phyloP scores from a whole-genome alignment of 306 rosid genomes.

The Prinsepia uniflora region DNA sequence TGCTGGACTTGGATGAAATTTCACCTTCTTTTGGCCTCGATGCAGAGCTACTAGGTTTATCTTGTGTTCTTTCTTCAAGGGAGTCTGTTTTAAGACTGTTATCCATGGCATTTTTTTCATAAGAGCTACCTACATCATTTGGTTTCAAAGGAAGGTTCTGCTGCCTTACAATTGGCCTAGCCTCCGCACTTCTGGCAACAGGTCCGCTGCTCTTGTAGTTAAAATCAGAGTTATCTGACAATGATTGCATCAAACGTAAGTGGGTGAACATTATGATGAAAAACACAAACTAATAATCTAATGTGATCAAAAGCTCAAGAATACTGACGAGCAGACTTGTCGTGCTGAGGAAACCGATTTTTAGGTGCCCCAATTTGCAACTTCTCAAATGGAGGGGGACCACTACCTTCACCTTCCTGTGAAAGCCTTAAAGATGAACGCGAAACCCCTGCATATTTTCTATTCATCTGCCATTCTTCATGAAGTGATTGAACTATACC shows the following conservation, averaged over 20 bases:
- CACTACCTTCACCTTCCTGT: conserved; percentile 53
- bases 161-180: conserved; percentile 35
- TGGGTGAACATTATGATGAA: conserved; percentile 5
- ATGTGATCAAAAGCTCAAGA: background rate
- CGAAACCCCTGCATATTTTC: conserved; percentile 73
- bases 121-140: conserved; percentile 14
- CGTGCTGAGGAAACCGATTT: conserved; percentile 31
- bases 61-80: conserved; percentile 46
- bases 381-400: conserved; percentile 96
- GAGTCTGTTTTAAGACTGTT: conserved; percentile 27
- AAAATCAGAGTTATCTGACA: conserved; percentile 39
- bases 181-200: conserved; percentile 29
- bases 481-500: conserved; percentile 75
- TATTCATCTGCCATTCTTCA: conserved; percentile 94
- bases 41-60: conserved; percentile 67
- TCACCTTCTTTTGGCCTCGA: conserved; percentile 90
- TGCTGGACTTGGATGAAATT: conserved; percentile 10
- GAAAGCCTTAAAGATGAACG: conserved; percentile 54
- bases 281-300: background rate
- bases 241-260: conserved; percentile 1
- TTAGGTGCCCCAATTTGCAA: conserved; percentile 65
- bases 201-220: conserved; percentile 39
- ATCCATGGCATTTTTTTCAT: conserved; percentile 16
- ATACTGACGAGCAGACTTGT: conserved; percentile 26
- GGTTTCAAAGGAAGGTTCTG: conserved; percentile 29